Base-by-base conservation (phyloP, 2,329 filamentous ascomycete genomes). In the Drechmeria coniospora region DNA sequence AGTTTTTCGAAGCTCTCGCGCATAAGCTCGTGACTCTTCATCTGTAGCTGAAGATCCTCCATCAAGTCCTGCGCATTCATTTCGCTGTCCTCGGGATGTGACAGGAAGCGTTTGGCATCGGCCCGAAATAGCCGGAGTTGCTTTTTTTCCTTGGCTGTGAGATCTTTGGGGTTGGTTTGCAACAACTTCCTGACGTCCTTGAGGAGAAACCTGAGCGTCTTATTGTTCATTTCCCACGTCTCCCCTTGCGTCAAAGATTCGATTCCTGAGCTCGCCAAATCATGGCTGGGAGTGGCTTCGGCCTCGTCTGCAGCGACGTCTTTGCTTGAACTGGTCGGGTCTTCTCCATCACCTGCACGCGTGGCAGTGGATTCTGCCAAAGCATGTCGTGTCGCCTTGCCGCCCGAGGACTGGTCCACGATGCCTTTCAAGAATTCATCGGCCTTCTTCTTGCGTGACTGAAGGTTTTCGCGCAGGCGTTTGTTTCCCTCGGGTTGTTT, bases 81-180 rank as follows among this genome's bases (percentile, higher is more conserved):
- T 23, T 47, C 38, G 25, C 39, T 44, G 24, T 44, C 46, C 24
- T 53, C 42, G n/a, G 50, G 45, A 2, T 44, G 43, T 15, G 46
- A 40, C 22, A 87, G 61, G 24, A 78, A 67, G 25, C 65, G 63
- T 42, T 70, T 71, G 25, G 80, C 64, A 15, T 68, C 61, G 40
- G 67, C 66, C 34, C 77, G 61, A 56, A 92, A 80, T n/a, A 65
- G 57, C 27, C 83, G 78, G 29, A 92, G 63, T 29, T 75, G 67
- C 46, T 77, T 72, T 61, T 87, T 90, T 47, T 77, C 72, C 48
- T 75, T 78, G 29, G 70, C 79, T 18, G 67, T 65, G 19, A 84
- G 56, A 15, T 61, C 45, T 22, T 43, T 43, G 34, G 62, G 57
- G 33, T 67, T 61, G 8, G 62, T 57, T 31, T 49, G 42, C 5